phyloP scores from a whole-genome alignment of 1,284 basidiomycete genomes.

The Ganoderma lucidum region DNA sequence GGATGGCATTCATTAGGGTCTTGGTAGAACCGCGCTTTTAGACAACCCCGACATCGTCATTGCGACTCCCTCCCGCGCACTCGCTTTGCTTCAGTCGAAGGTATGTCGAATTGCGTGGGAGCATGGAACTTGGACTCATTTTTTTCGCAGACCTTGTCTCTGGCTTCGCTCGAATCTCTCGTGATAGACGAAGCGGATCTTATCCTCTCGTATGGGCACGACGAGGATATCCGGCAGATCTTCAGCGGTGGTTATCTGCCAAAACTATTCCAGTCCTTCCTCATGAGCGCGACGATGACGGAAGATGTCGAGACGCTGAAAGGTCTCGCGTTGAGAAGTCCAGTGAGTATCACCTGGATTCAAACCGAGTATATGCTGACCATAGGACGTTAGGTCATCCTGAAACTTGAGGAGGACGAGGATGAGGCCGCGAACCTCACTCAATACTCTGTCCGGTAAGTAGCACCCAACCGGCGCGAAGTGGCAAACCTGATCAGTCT shows the following conservation, averaged over 20 bases:
- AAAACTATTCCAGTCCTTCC: conserved; percentile 91
- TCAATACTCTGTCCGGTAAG: conserved; percentile 85
- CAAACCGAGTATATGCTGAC: not conserved
- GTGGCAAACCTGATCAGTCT: not conserved
- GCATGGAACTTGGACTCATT: conserved; percentile 10
- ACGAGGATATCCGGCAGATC: conserved; percentile 89
- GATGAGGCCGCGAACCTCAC: conserved; percentile 84
- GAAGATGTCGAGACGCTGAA: conserved; percentile 94
- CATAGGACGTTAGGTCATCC: conserved; percentile 64
- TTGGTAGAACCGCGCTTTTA: conserved; percentile 74
- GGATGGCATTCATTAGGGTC: not conserved
- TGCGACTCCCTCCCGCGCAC: conserved; percentile 88
- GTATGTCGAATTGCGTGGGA: conserved; percentile 43
- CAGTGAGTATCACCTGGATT: conserved; percentile 59
- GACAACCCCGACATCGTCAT: conserved; percentile 95
- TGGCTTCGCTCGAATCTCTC: conserved; percentile 80
- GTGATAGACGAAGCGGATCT: conserved; percentile 99
- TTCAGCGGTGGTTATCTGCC: conserved; percentile 83
- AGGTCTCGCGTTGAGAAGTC: conserved; percentile 87
- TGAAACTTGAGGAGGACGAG: conserved; percentile 87
- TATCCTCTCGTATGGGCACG: conserved; percentile 96
- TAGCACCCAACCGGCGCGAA: not conserved
- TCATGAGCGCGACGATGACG: conserved; percentile 99
- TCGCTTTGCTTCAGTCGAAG: conserved; percentile 84
- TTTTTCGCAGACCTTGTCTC: conserved; percentile 58